These are phyloP conservation scores for Mortierella sp. DNA, from an alignment of 371 early-diverging fungal genomes.

Conservation along the genomic window DNA sequence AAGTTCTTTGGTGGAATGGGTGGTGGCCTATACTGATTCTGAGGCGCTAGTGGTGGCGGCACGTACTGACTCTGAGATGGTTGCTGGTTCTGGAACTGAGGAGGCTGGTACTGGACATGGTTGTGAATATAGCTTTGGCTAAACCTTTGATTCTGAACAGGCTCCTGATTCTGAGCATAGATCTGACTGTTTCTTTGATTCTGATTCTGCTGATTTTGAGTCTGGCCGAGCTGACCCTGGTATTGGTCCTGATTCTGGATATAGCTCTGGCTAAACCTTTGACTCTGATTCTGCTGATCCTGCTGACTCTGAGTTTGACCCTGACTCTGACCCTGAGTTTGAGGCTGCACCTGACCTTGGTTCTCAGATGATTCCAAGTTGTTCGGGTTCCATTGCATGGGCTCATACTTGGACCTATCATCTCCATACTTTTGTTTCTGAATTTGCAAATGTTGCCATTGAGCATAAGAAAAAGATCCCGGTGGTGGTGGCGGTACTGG, in stretches of 20 bases:
- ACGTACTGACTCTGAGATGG: neutral
- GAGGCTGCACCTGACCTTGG: conserved; percentile 1
- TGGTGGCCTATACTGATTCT: neutral
- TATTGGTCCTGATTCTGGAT: no score
- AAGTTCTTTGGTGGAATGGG: conserved; percentile 26
- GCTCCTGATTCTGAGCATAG: no score
- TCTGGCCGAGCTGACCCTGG: no score
- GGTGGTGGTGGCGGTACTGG: conserved; percentile 15
- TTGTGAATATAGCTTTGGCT: no score
- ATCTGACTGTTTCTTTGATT: neutral
- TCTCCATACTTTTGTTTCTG: conserved; percentile 43
- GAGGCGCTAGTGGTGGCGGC: no score
- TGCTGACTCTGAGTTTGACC: neutral
- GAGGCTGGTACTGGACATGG: no score
- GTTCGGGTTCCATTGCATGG: conserved; percentile 35
- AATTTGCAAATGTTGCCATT: conserved; percentile 36
- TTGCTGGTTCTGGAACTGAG: neutral
- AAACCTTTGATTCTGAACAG: no score
- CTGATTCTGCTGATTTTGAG: neutral
- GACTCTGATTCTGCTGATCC: neutral
- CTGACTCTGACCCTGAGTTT: neutral
- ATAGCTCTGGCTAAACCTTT: no score
- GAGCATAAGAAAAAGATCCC: conserved; percentile 42
- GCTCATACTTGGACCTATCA: conserved; percentile 31
- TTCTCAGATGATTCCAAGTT: neutral